A percentile compares a stretch with the other conserved stretches of the same genome.
These are phyloP conservation scores for Ogataea degrootiae DNA, from an alignment of 805 yeast species.

Conservation along the genomic window DNA sequence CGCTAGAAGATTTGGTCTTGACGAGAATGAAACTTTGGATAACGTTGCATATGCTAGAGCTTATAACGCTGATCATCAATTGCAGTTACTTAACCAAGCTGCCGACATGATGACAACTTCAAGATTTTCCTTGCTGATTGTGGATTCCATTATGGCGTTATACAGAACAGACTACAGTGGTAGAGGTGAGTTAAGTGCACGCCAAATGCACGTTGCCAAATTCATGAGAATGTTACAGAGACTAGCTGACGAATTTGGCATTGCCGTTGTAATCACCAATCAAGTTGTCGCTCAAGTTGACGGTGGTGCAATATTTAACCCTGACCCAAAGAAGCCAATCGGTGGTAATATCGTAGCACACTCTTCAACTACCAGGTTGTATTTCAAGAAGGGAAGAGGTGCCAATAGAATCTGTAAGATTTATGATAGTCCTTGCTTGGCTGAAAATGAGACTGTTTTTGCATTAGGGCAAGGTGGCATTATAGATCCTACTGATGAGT, in stretches of 20 bases:
- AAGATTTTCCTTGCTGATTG: slow-evolving; percentile 81
- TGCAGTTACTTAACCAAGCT: slow-evolving; percentile 80
- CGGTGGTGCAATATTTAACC: slow-evolving; percentile 78
- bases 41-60: slow-evolving; percentile 98
- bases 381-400: slow-evolving; percentile 85
- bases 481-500: slow-evolving; percentile 73
- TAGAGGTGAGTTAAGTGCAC: slow-evolving; percentile 90
- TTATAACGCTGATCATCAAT: slow-evolving; percentile 93
- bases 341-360: slow-evolving; percentile 98
- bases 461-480: slow-evolving; percentile 96
- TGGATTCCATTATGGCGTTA: slow-evolving; percentile 96
- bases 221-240: slow-evolving; percentile 88
- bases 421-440: slow-evolving; percentile 93
- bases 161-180: slow-evolving; percentile 94
- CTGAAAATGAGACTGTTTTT: slow-evolving; percentile 91
- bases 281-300: slow-evolving; percentile 99
- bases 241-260: slow-evolving; percentile 95
- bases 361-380: slow-evolving; percentile 88
- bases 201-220: slow-evolving; percentile 92
- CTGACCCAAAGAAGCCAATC: slow-evolving; percentile 97
- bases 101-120: slow-evolving; percentile 96
- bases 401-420: slow-evolving; percentile 92
- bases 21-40: slow-evolving; percentile 90
- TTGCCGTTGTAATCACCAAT: slow-evolving; percentile 92
- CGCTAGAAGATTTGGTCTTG: slow-evolving; percentile 86